Conservation (phyloP, 169 alveolate genomes). For the Plasmodium berghei region DNA sequence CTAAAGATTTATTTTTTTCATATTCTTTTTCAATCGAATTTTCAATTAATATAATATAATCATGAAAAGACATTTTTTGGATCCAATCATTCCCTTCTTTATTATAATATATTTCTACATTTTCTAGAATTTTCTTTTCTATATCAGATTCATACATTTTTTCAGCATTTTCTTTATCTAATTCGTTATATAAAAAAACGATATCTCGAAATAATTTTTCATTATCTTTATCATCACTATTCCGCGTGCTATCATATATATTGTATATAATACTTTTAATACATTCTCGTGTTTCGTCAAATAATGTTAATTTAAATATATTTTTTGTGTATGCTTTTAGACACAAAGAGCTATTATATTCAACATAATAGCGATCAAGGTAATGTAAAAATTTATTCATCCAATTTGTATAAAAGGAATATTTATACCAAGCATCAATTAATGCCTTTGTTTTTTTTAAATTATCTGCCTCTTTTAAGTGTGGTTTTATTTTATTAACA, state of each 20-base stretch:
- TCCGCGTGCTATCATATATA: constrained; percentile 44
- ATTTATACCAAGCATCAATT: constrained; percentile 78
- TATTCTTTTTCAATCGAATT: constrained; percentile 61
- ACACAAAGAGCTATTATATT: constrained; percentile 70
- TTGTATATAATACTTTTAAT: constrained; percentile 45
- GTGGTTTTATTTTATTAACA: constrained; percentile 57
- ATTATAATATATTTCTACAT: constrained; percentile 67
- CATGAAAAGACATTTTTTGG: constrained; percentile 48
- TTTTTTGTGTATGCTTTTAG: constrained; percentile 72
- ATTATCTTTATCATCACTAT: constrained; percentile 30
- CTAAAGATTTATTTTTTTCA: constrained; percentile 49
- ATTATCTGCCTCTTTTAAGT: constrained; percentile 21
- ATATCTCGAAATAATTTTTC: constrained; percentile 60
- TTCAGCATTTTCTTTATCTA: constrained; percentile 65
- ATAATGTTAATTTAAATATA: constrained; percentile 56
- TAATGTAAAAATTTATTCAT: constrained; percentile 81
- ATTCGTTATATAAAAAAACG: constrained; percentile 55
- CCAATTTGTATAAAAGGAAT: constrained; percentile 79
- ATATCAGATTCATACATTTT: constrained; percentile 73
- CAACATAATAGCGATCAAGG: constrained; percentile 78
- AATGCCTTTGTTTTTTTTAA: constrained; percentile 37
- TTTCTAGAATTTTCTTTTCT: constrained; percentile 60
- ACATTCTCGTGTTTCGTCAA: constrained; percentile 49
- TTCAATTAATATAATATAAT: constrained; percentile 77
- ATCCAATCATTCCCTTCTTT: constrained; percentile 72